A percentile compares a stretch with the other conserved stretches of the same genome.
These are phyloP conservation scores for Solanum bukasovii DNA, from an alignment of 257 asterid species.

Conservation along the genomic window DNA sequence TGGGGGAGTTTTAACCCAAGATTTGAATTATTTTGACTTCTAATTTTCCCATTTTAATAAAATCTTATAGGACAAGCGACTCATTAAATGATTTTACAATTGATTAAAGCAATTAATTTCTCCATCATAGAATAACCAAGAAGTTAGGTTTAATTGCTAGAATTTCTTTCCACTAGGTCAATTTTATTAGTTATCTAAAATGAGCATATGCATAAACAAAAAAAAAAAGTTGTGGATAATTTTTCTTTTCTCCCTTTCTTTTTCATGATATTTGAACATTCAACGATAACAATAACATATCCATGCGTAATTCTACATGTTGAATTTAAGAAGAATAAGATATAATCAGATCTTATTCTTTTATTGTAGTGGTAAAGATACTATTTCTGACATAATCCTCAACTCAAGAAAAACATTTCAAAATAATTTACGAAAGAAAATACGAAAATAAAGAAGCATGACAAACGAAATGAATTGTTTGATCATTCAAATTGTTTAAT, in stretches of 20 bases:
- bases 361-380: not conserved
- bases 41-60: not conserved
- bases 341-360: fast-evolving
- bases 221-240: too few relatives aligned
- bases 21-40: not conserved
- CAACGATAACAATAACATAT: not conserved
- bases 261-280: not conserved
- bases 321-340: fast-evolving
- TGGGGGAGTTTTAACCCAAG: not conserved
- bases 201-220: not conserved
- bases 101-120: not conserved
- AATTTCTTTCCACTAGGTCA: not conserved
- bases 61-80: not conserved
- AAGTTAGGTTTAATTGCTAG: not conserved
- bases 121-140: not conserved
- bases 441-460: not conserved
- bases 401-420: not conserved
- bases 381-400: not conserved
- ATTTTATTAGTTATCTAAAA: not conserved
- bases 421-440: not conserved
- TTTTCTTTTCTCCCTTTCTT: not conserved
- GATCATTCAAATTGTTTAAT: not conserved
- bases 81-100: not conserved
- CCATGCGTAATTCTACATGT: not conserved
- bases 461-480: not conserved